Conservation (phyloP, 192 early-diverging fungal species). For the Coemansia sp. region DNA sequence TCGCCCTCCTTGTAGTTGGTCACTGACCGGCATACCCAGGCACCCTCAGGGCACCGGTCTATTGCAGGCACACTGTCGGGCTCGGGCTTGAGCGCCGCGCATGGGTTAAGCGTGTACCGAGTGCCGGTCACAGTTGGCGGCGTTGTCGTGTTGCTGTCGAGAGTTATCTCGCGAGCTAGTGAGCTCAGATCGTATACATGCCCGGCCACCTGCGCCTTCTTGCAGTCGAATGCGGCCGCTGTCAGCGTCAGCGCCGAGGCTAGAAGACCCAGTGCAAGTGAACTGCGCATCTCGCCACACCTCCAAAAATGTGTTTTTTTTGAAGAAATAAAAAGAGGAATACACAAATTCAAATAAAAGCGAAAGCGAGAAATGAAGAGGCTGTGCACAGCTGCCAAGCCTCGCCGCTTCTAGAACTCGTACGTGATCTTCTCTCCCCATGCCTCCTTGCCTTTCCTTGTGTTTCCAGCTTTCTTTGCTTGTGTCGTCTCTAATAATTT, state of each 20-base stretch:
- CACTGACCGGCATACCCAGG: slow-evolving; percentile 48
- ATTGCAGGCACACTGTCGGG: slow-evolving; percentile 35
- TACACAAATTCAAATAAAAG: not conserved
- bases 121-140: slow-evolving; percentile 47
- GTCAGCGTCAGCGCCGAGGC: not conserved
- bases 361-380: not conserved
- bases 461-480: too few relatives aligned
- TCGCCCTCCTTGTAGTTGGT: slow-evolving; percentile 48
- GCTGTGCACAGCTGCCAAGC: not conserved
- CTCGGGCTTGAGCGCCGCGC: slow-evolving; percentile 26
- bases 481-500: too few relatives aligned
- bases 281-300: slow-evolving; percentile 8
- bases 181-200: slow-evolving; percentile 45
- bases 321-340: not conserved
- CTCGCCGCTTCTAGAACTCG: too few relatives aligned
- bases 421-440: too few relatives aligned
- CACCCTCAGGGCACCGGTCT: slow-evolving; percentile 44
- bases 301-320: not conserved
- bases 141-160: slow-evolving; percentile 41
- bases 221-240: slow-evolving; percentile 47
- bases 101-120: slow-evolving; percentile 48
- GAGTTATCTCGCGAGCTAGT: slow-evolving; percentile 21
- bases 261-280: slow-evolving; percentile 3
- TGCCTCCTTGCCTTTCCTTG: too few relatives aligned
- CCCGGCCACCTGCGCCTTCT: slow-evolving; percentile 38